Evolutionary conservation across 495 filamentous ascomycete species (phyloP).

Genomic region (Wilcoxina mikolae): DNA sequence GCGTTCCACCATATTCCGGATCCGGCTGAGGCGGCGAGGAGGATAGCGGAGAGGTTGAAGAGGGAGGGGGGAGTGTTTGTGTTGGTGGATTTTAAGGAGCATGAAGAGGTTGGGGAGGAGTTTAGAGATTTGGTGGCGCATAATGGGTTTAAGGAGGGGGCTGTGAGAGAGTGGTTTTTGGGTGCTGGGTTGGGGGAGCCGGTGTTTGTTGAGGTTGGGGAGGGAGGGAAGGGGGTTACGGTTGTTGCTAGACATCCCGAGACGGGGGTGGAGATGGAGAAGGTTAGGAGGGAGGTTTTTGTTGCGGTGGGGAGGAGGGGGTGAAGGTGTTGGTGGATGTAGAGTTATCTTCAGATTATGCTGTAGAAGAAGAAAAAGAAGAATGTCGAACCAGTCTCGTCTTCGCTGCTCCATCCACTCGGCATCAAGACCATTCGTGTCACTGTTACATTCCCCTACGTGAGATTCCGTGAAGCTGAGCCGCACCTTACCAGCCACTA

Average conservation of each 20-base stretch:
- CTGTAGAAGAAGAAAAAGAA: too few species aligned
- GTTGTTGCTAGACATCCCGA: conserved; percentile 1
- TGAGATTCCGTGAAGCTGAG: too few species aligned
- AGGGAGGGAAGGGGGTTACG: conserved; percentile 12
- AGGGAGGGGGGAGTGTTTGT: conserved; percentile 38
- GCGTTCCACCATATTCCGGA: conserved; percentile 50
- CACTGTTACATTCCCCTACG: too few species aligned
- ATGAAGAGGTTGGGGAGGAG: conserved; percentile 12
- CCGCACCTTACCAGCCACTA: too few species aligned
- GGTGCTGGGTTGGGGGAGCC: conserved; percentile 33
- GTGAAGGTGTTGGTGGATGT: too few species aligned
- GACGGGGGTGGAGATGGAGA: conserved; percentile 1
- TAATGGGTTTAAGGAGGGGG: conserved; percentile 35
- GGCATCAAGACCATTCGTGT: too few species aligned
- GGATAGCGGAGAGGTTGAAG: conserved; percentile 40
- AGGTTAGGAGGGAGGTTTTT: conserved; percentile 12
- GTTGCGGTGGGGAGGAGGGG: conserved; percentile 21
- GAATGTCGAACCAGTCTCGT: too few species aligned
- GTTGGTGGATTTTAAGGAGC: conserved; percentile 40
- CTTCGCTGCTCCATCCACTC: too few species aligned
- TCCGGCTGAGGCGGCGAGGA: conserved; percentile 34
- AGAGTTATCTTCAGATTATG: too few species aligned
- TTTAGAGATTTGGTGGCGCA: conserved; percentile 31
- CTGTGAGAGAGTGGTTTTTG: conserved; percentile 35
- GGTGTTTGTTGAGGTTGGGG: conserved; percentile 24